Evolutionary conservation across 371 early-diverging fungal genomes (phyloP).

Genomic region (Syncephalastrum racemosum): DNA sequence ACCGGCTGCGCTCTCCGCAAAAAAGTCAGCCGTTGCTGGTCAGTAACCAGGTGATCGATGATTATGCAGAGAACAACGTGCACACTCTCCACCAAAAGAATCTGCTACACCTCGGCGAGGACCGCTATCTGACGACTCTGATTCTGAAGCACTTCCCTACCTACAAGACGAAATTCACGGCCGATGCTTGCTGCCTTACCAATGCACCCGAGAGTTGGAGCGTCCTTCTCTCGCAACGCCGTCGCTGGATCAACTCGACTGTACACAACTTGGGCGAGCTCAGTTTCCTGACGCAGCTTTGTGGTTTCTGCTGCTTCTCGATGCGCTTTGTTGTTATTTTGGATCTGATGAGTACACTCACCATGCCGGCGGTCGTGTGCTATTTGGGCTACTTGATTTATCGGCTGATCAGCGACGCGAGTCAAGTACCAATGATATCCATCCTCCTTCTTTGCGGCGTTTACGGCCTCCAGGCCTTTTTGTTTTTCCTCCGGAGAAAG

Average conservation of each 20-base stretch:
- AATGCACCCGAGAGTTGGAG: conserved; percentile 95
- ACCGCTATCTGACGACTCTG: conserved; percentile 96
- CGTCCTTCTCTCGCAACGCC: conserved; percentile 94
- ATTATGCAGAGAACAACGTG: conserved; percentile 94
- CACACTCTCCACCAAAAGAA: conserved; percentile 98
- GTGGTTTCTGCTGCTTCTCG: conserved; percentile 95
- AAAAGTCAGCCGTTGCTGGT: conserved; percentile 89
- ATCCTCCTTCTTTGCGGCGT: conserved; percentile 69
- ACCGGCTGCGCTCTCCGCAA: conserved; percentile 80
- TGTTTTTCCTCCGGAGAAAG: conserved; percentile 81
- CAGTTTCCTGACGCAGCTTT: conserved; percentile 79
- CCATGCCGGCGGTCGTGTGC: conserved; percentile 87
- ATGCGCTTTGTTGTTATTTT: conserved; percentile 95
- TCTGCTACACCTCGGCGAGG: conserved; percentile 81
- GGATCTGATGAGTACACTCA: conserved; percentile 88
- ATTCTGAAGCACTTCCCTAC: conserved; percentile 98
- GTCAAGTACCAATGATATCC: conserved; percentile 57
- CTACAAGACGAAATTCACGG: conserved; percentile 94
- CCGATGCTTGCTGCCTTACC: conserved; percentile 95
- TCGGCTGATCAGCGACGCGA: conserved; percentile 40
- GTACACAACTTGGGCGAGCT: conserved; percentile 95
- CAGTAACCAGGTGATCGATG: conserved; percentile 85
- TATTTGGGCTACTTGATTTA: conserved; percentile 83
- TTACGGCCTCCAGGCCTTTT: conserved; percentile 82
- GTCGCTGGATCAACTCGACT: conserved; percentile 99